phyloP scores from a whole-genome alignment of 331 rosid genomes.

The Phaseolus coccineus region DNA sequence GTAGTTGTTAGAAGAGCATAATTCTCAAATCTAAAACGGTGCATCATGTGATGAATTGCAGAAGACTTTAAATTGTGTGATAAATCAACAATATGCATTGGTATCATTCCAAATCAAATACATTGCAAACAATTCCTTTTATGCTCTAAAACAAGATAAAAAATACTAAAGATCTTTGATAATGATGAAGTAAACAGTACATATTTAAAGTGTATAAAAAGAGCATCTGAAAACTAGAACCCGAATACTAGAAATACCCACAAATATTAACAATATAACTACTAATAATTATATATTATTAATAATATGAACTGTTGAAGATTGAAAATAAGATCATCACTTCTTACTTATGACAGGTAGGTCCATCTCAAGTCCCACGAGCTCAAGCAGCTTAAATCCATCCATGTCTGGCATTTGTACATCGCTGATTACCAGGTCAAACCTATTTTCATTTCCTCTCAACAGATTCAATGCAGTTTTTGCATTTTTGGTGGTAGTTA shows the following conservation, averaged over 20 bases:
- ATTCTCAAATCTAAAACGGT: too few relatives aligned
- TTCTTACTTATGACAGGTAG: conserved; percentile 95
- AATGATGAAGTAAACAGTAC: neutral
- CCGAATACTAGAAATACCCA: neutral
- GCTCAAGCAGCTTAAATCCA: conserved; percentile 96
- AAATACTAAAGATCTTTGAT: conserved; percentile 8
- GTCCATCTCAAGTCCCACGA: conserved; percentile 97
- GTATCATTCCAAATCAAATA: neutral
- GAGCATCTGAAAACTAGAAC: neutral
- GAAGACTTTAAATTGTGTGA: too few relatives aligned
- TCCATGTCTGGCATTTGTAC: conserved; percentile 99
- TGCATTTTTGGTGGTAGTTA: conserved; percentile 75
- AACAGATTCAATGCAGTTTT: conserved; percentile 68
- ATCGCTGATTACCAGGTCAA: conserved; percentile 91
- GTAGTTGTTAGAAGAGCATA: too few relatives aligned
- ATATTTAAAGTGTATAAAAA: neutral
- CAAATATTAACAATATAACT: neutral
- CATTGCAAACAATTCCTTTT: conserved; percentile 11
- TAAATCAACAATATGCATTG: too few relatives aligned
- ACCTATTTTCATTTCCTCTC: conserved; percentile 71
- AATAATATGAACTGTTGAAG: conserved; percentile 12
- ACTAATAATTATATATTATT: neutral
- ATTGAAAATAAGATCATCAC: conserved; percentile 9
- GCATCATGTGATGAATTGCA: too few relatives aligned
- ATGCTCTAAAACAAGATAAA: neutral